phyloP scores from a whole-genome alignment of 2,329 filamentous ascomycete species.

The Cladosporium austrohemisphaericum region DNA sequence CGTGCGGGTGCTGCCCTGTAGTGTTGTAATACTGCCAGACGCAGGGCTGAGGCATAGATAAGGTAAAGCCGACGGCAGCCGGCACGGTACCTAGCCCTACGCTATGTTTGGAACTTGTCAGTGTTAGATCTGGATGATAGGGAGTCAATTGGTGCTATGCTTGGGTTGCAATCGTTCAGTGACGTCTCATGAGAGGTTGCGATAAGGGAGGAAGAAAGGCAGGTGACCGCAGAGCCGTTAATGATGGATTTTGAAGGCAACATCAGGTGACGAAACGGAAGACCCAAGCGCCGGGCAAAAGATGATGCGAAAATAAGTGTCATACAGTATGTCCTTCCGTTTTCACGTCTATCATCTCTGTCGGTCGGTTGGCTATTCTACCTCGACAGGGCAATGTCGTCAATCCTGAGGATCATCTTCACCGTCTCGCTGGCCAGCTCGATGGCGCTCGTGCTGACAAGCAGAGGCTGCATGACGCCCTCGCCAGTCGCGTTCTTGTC shows the following conservation, averaged over 20 bases:
- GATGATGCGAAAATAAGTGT: constrained; percentile 10
- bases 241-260: neutral
- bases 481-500: constrained; percentile 33
- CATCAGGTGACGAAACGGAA: neutral
- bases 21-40: no score
- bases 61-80: neutral
- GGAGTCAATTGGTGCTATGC: neutral
- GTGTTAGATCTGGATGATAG: neutral
- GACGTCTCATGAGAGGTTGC: constrained; percentile 1
- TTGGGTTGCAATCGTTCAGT: no score
- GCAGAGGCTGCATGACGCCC: constrained; percentile 84
- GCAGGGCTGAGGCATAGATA: neutral
- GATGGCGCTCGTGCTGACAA: constrained; percentile 96
- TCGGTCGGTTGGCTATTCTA: constrained; percentile 18
- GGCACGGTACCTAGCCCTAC: no score
- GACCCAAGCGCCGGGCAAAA: neutral
- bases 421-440: constrained; percentile 97
- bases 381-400: constrained; percentile 57
- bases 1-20: neutral
- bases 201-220: constrained; percentile 2
- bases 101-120: no score
- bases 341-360: constrained; percentile 15
- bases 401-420: constrained; percentile 81
- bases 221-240: neutral
- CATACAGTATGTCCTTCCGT: constrained; percentile 11